Conservation (phyloP, 2,329 filamentous ascomycete species). For the Pseudogymnoascus sp. region DNA sequence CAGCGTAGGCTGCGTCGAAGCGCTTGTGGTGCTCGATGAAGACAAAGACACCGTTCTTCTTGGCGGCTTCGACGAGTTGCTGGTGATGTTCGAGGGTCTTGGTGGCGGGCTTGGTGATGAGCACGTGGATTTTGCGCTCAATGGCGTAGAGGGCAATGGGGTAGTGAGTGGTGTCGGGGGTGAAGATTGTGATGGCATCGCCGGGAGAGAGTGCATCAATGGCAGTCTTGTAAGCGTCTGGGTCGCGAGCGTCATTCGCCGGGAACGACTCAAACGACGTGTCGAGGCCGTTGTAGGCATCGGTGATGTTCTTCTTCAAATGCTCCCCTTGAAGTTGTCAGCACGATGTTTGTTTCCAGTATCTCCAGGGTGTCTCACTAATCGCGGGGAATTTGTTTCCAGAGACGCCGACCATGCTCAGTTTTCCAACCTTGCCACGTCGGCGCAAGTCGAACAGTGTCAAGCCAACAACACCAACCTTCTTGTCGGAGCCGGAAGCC, state of each 20-base stretch:
- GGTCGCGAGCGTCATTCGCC: conserved; percentile 61
- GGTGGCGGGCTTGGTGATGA: conserved; percentile 90
- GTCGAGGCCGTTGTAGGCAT: conserved; percentile 83
- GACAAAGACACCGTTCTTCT: conserved; percentile 72
- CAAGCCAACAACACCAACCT: conserved; percentile 85
- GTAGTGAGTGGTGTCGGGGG: conserved; percentile 85
- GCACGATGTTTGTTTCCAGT: background rate
- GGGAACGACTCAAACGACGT: conserved; percentile 79
- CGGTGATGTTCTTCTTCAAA: conserved; percentile 75
- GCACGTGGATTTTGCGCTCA: conserved; percentile 76
- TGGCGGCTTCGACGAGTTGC: conserved; percentile 61
- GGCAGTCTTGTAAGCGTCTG: conserved; percentile 77
- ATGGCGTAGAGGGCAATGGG: conserved; percentile 90
- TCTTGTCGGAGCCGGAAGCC: conserved; percentile 85
- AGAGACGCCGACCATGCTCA: conserved; percentile 85
- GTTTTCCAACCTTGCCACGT: conserved; percentile 75
- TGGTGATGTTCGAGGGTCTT: conserved; percentile 76
- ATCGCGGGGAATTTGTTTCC: conserved; percentile 88
- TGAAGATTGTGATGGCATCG: conserved; percentile 93
- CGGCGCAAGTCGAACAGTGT: conserved; percentile 83
- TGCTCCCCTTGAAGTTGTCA: conserved; percentile 50
- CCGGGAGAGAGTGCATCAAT: conserved; percentile 76
- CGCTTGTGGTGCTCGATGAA: conserved; percentile 97
- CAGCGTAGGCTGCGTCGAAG: conserved; percentile 85
- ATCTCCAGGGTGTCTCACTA: conserved; percentile 41